Evolutionary conservation across 1,284 basidiomycete genomes (phyloP).

Genomic region (Tremellales sp.): DNA sequence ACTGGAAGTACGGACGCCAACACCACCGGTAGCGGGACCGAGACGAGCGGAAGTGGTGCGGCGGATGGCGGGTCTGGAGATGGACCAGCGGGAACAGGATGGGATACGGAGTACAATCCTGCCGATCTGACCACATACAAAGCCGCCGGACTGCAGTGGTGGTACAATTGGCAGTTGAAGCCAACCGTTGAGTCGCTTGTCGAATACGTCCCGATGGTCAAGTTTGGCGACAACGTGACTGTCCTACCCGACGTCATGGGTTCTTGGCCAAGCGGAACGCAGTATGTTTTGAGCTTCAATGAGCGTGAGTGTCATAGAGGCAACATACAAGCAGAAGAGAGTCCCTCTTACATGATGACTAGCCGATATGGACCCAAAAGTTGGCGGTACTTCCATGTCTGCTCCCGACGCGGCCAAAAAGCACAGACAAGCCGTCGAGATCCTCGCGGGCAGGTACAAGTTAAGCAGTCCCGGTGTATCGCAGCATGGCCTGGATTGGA

Average conservation of each 20-base stretch:
- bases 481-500: too few relatives aligned
- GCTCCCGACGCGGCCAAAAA: constrained; percentile 8
- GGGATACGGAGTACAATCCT: not conserved
- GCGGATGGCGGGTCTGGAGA: not conserved
- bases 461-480: too few relatives aligned
- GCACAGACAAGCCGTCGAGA: constrained; percentile 10
- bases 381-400: constrained; percentile 7
- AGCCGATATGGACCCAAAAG: constrained; percentile 1
- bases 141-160: constrained; percentile 2
- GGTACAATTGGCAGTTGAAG: constrained; percentile 7
- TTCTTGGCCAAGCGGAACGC: constrained; percentile 3
- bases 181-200: not conserved
- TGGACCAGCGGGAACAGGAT: not conserved
- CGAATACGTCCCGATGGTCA: constrained; percentile 9
- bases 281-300: constrained; percentile 16
- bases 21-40: not conserved
- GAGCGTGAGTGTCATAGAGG: constrained; percentile 15
- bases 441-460: constrained; percentile 9
- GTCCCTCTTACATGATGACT: too few relatives aligned
- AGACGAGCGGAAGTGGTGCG: too few relatives aligned
- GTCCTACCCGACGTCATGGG: constrained; percentile 2
- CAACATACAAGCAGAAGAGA: not conserved
- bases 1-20: not conserved
- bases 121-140: not conserved
- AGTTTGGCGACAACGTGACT: constrained; percentile 8